Conservation (phyloP, 1,284 basidiomycete genomes). For the Stereum hirsutum region DNA sequence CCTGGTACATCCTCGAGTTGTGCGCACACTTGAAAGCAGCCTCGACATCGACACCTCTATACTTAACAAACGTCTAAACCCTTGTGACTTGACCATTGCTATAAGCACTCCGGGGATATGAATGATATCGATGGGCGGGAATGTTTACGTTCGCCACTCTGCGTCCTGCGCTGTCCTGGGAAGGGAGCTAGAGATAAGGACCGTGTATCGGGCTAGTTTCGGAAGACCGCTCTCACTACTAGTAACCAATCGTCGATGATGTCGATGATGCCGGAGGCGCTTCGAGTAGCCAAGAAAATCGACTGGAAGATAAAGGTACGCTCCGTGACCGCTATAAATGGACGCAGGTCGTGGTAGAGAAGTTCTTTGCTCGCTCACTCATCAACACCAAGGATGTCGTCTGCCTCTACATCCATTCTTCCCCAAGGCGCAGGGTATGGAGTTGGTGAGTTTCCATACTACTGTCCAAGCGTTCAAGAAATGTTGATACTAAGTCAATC, state of each 20-base stretch:
- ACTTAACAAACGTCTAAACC: too few species aligned
- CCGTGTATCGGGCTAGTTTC: background rate
- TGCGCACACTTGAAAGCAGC: too few species aligned
- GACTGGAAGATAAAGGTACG: background rate
- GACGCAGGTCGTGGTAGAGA: background rate
- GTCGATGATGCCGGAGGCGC: background rate
- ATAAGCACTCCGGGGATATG: too few species aligned
- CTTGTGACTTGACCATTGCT: too few species aligned
- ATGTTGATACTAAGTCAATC: background rate
- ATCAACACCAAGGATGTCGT: constrained; percentile 8
- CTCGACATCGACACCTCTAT: too few species aligned
- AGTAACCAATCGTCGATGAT: background rate
- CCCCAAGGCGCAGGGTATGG: constrained; percentile 76
- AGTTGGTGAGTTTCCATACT: constrained; percentile 47
- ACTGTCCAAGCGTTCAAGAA: constrained; percentile 2
- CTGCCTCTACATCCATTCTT: constrained; percentile 17
- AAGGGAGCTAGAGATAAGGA: too few species aligned
- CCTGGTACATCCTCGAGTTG: too few species aligned
- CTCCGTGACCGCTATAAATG: background rate
- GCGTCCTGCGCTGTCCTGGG: too few species aligned
- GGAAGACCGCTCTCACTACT: background rate
- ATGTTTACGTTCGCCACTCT: too few species aligned
- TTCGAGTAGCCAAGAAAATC: background rate
- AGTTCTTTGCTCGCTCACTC: background rate
- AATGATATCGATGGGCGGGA: too few species aligned